These are phyloP conservation scores for Phyllosticta citriasiana DNA, from an alignment of 2,329 filamentous ascomycete genomes.

Conservation along the genomic window DNA sequence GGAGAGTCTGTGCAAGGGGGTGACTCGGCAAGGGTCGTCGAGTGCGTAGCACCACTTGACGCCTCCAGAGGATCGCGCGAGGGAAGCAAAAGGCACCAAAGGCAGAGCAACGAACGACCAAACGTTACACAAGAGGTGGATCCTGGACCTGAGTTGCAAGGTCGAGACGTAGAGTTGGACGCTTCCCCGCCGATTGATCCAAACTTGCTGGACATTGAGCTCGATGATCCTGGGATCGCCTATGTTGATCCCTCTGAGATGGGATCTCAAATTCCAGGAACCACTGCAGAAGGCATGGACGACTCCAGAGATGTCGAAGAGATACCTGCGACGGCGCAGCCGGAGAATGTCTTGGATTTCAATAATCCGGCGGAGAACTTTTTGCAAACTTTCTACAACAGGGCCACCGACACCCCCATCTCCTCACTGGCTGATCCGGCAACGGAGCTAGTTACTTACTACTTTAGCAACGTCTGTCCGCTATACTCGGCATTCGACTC, in stretches of 20 bases:
- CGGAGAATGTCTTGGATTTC: background rate
- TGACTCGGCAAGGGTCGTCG: background rate
- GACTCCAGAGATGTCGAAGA: background rate
- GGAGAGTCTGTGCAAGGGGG: background rate
- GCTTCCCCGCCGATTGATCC: background rate
- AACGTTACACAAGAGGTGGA: background rate
- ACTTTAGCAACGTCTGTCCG: conserved; percentile 52
- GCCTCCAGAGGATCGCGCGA: background rate
- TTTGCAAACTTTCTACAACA: background rate
- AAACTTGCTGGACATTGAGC: background rate
- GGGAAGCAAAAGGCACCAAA: background rate
- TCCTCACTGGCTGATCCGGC: conserved; percentile 34
- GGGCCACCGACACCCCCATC: background rate
- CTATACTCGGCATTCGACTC: conserved; percentile 58
- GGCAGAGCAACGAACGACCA: background rate
- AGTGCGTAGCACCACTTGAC: background rate
- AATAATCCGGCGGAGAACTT: background rate
- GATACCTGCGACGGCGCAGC: background rate
- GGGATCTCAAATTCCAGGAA: background rate
- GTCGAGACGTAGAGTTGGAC: background rate
- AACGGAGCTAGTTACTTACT: conserved; percentile 51
- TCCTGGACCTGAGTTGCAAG: background rate
- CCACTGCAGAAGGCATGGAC: background rate
- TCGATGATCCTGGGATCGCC: background rate
- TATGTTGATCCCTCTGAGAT: background rate